Evolutionary conservation across 2,329 filamentous ascomycete genomes (phyloP).

Genomic region (Paraconiothyrium sp.): DNA sequence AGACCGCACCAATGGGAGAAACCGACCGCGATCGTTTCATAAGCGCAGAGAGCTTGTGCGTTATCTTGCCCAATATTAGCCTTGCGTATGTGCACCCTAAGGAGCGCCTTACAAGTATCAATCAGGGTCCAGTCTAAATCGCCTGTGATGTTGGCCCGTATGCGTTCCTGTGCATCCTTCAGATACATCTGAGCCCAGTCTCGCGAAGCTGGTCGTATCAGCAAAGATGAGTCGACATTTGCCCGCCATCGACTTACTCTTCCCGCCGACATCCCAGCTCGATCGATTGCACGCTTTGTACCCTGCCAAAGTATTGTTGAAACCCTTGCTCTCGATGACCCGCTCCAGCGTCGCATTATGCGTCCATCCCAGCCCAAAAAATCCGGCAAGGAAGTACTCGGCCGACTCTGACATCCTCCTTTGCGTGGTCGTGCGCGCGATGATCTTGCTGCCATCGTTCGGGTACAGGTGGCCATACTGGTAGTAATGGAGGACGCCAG

Average conservation of each 20-base stretch:
- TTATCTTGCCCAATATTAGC: slow-evolving; percentile 56
- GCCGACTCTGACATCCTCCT: slow-evolving; percentile 80
- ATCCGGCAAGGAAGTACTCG: slow-evolving; percentile 81
- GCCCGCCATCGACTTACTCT: slow-evolving; percentile 51
- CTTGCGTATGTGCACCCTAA: slow-evolving; percentile 36
- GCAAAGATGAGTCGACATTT: not conserved
- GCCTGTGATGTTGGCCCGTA: slow-evolving; percentile 62
- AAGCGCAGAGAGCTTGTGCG: slow-evolving; percentile 78
- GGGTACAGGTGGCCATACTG: slow-evolving; percentile 74
- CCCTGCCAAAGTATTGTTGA: slow-evolving; percentile 77
- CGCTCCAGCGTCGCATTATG: slow-evolving; percentile 77
- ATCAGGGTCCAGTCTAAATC: slow-evolving; percentile 46
- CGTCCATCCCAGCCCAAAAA: slow-evolving; percentile 79
- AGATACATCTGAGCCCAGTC: slow-evolving; percentile 74
- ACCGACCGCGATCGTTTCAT: slow-evolving; percentile 80
- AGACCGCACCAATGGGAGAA: slow-evolving; percentile 78
- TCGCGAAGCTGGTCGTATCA: slow-evolving; percentile 57
- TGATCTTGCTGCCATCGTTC: slow-evolving; percentile 75
- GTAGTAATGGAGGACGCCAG: slow-evolving; percentile 75
- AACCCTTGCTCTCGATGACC: slow-evolving; percentile 70
- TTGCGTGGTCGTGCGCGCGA: slow-evolving; percentile 78
- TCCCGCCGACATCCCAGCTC: slow-evolving; percentile 55
- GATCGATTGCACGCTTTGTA: slow-evolving; percentile 73
- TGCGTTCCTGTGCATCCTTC: slow-evolving; percentile 68
- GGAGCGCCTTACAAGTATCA: slow-evolving; percentile 39